phyloP scores from a whole-genome alignment of 495 filamentous ascomycete species.

The Neurospora sp. region DNA sequence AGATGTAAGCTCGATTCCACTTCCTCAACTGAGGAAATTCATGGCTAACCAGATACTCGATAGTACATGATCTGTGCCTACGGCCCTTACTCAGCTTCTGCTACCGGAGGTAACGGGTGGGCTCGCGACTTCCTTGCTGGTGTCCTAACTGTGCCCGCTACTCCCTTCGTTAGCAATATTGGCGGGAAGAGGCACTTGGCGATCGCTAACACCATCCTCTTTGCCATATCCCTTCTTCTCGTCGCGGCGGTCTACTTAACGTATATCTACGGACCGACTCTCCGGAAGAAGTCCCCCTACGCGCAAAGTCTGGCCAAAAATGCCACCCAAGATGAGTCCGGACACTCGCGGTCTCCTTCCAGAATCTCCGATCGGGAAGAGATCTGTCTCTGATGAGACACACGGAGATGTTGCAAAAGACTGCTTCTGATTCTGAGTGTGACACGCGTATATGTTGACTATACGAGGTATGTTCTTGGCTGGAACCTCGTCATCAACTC shows the following conservation, averaged over 20 bases:
- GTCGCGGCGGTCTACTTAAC: conserved; percentile 66
- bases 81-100: conserved; percentile 67
- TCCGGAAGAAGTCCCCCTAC: conserved; percentile 62
- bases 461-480: background rate
- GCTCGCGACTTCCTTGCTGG: conserved; percentile 77
- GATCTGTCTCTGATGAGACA: background rate
- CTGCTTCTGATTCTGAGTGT: background rate
- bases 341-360: conserved; percentile 2
- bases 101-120: conserved; percentile 62
- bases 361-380: background rate
- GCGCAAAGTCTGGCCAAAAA: conserved; percentile 52
- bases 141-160: conserved; percentile 63
- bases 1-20: conserved; percentile 29
- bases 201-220: conserved; percentile 63
- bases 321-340: conserved; percentile 3
- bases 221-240: conserved; percentile 57
- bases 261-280: conserved; percentile 62
- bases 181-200: conserved; percentile 46
- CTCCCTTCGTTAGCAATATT: conserved; percentile 60
- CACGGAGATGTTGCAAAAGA: background rate
- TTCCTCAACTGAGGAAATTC: background rate
- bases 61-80: conserved; percentile 73
- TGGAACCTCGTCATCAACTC: background rate
- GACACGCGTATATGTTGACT: background rate
- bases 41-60: background rate